Evolutionary conservation across 2,329 filamentous ascomycete genomes (phyloP).

Genomic region (Chaetomiaceae sp.): DNA sequence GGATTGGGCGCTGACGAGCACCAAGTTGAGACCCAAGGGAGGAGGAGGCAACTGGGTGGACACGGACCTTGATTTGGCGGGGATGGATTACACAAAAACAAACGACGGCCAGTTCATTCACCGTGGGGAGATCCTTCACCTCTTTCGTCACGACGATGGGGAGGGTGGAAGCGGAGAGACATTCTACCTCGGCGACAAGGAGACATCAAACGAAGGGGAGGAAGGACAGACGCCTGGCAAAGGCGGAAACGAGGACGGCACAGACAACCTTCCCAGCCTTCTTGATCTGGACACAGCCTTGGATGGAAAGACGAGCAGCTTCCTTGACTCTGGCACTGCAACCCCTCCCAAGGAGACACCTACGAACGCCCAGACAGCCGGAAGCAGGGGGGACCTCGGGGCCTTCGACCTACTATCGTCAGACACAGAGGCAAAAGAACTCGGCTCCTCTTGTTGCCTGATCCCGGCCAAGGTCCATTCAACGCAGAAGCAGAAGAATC

Average conservation of each 20-base stretch:
- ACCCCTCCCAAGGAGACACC: too few relatives aligned
- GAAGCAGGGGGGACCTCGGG: not conserved
- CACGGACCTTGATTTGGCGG: slow-evolving; percentile 14
- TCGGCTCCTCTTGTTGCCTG: not conserved
- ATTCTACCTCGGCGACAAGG: not conserved
- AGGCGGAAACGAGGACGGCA: not conserved
- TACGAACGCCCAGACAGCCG: not conserved
- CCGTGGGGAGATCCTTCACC: slow-evolving; percentile 30
- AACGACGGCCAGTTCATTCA: slow-evolving; percentile 30
- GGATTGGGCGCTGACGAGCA: not conserved
- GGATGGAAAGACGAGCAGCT: not conserved
- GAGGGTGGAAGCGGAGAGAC: slow-evolving; percentile 17
- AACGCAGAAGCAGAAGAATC: too few relatives aligned
- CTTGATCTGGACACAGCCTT: not conserved
- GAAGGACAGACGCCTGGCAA: not conserved
- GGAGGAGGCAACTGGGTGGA: not conserved
- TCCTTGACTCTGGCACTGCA: too few relatives aligned
- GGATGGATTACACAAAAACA: slow-evolving; percentile 26
- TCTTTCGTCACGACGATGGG: slow-evolving; percentile 27
- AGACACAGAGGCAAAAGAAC: not conserved
- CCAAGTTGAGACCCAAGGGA: not conserved
- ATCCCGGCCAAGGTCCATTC: not conserved
- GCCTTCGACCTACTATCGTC: not conserved
- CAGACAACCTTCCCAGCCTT: not conserved
- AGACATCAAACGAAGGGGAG: not conserved